phyloP scores from a whole-genome alignment of 345 rosid species.

The Melaleuca quinquenervia region DNA sequence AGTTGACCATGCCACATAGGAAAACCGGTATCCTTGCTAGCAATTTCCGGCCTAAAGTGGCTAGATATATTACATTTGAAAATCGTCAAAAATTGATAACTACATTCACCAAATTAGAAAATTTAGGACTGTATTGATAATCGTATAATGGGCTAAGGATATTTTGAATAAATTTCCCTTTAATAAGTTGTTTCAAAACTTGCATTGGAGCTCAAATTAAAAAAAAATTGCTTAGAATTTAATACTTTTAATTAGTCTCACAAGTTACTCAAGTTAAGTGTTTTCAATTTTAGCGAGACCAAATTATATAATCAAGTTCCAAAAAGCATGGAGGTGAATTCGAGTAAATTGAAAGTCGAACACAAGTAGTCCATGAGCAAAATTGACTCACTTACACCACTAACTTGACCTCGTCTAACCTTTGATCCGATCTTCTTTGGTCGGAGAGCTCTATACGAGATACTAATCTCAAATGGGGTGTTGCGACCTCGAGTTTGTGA shows the following conservation, averaged over 20 bases:
- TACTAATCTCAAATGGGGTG: too few relatives aligned
- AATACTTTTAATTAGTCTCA: neutral
- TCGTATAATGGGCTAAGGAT: neutral
- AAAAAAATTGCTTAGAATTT: neutral
- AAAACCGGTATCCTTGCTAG: rapidly evolving
- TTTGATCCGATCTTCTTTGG: neutral
- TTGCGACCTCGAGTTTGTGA: too few relatives aligned
- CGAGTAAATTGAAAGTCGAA: neutral
- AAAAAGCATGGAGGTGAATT: neutral
- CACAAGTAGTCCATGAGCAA: neutral
- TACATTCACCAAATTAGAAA: neutral
- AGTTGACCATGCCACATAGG: rapidly evolving
- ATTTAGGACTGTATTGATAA: neutral
- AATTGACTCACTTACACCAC: neutral
- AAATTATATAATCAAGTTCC: neutral
- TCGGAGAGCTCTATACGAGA: neutral
- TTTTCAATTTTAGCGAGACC: neutral
- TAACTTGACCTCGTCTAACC: neutral
- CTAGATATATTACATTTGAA: neutral
- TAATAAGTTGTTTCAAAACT: neutral
- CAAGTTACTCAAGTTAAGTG: neutral
- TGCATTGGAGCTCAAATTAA: neutral
- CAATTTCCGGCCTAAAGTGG: neutral
- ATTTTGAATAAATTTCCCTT: neutral
- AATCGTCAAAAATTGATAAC: neutral